A percentile compares a stretch with the other conserved stretches of the same genome.
Conservation (phyloP, 805 yeast species). For the Starmerella potacharoeniae region DNA sequence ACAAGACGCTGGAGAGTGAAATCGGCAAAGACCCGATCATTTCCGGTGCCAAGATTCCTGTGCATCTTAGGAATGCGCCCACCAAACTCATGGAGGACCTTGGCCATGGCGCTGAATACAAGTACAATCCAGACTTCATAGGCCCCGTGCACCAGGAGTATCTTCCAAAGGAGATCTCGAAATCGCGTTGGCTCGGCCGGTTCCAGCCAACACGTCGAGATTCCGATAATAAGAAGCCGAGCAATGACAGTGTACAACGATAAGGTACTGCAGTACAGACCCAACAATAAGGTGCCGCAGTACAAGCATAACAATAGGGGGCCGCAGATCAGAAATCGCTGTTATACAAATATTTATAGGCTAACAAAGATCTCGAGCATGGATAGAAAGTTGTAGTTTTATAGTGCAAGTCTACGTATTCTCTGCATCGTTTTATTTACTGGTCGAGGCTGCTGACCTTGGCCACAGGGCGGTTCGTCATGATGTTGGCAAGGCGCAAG, state of each 20-base stretch:
- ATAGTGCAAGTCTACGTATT: too few species aligned
- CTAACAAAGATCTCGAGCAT: too few species aligned
- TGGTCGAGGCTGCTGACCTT: neutral
- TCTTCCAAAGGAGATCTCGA: constrained; percentile 45
- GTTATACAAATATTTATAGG: too few species aligned
- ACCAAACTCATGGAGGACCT: constrained; percentile 78
- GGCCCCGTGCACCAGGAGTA: constrained; percentile 61
- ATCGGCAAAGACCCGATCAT: constrained; percentile 47
- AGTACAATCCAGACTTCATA: constrained; percentile 75
- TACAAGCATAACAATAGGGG: too few species aligned
- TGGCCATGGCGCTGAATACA: constrained; percentile 76
- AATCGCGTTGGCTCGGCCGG: constrained; percentile 13
- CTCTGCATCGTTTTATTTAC: neutral
- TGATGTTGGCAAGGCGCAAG: constrained; percentile 69
- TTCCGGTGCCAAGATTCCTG: constrained; percentile 47
- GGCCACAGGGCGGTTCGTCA: constrained; percentile 39
- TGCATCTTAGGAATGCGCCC: constrained; percentile 88
- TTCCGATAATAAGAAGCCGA: too few species aligned
- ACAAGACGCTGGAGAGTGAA: constrained; percentile 51
- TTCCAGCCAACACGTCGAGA: constrained; percentile 6
- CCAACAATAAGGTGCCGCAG: too few species aligned
- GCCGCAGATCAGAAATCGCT: too few species aligned
- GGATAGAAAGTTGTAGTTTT: too few species aligned
- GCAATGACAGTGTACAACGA: too few species aligned
- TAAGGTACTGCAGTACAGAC: too few species aligned